These are phyloP conservation scores for Neoboletus subvelutipes DNA, from an alignment of 768 basidiomycete genomes.

Conservation along the genomic window DNA sequence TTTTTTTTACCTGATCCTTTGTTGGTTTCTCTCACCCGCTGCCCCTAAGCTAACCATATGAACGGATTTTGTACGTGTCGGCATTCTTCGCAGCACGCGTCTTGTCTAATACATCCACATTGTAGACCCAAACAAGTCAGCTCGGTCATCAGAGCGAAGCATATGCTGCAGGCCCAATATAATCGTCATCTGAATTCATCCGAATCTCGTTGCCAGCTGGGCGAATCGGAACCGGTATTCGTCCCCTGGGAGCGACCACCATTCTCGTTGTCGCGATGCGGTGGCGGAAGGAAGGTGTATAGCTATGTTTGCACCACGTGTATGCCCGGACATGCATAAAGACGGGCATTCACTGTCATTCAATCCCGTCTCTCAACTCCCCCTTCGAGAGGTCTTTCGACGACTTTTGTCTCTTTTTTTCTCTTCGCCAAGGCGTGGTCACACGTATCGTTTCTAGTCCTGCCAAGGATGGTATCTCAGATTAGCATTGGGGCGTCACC, in stretches of 20 bases:
- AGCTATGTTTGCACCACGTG: slow-evolving; percentile 18
- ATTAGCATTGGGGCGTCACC: not conserved
- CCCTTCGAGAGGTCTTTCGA: not conserved
- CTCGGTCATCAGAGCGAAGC: not conserved
- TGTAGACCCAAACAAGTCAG: not conserved
- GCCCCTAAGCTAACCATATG: not conserved
- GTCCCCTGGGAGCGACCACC: not conserved
- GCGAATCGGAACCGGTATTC: slow-evolving; percentile 18
- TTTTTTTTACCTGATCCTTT: not conserved
- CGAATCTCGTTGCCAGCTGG: slow-evolving; percentile 2
- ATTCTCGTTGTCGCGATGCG: not conserved
- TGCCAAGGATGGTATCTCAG: slow-evolving; percentile 10
- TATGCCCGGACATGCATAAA: slow-evolving; percentile 12
- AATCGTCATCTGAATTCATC: not conserved
- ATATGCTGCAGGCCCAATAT: not conserved
- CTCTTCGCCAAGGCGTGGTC: not conserved
- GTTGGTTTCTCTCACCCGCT: not conserved
- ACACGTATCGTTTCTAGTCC: not conserved
- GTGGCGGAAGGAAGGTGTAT: slow-evolving; percentile 10
- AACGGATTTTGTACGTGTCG: not conserved
- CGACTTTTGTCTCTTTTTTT: not conserved
- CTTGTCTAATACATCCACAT: not conserved
- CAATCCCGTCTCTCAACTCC: not conserved
- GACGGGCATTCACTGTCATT: not conserved
- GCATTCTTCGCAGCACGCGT: not conserved